Conservation (phyloP, 75 land plant species). For the Ceratopteris richardii region DNA sequence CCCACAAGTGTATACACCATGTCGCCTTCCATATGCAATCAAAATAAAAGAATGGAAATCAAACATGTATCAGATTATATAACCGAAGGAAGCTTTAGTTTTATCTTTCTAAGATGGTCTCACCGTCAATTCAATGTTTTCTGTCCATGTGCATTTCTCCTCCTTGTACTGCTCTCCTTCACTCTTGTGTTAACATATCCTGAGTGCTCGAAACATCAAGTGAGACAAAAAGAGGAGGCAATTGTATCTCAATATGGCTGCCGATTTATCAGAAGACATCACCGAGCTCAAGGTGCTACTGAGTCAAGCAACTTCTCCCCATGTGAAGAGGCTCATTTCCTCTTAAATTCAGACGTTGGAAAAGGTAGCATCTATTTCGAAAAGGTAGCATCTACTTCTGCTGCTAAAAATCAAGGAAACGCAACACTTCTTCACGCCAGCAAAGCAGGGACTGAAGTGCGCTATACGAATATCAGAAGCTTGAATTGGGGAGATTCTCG, state of each 20-base stretch:
- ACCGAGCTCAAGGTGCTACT: conserved; percentile 67
- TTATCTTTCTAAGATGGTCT: no score
- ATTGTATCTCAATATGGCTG: conserved; percentile 24
- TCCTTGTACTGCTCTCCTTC: no score
- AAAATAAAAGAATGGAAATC: no score
- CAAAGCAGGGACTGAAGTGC: conserved; percentile 11
- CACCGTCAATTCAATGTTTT: no score
- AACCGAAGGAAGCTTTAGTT: no score
- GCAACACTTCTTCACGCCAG: not conserved
- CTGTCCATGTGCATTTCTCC: no score
- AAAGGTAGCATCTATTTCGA: conserved; percentile 12
- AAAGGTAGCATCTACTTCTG: conserved; percentile 1
- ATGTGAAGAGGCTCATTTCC: conserved; percentile 48
- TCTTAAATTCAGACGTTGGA: conserved; percentile 44
- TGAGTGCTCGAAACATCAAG: no score
- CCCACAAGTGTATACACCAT: no score
- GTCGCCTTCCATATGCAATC: no score
- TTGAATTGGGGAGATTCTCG: conserved; percentile 99
- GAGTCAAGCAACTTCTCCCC: conserved; percentile 64
- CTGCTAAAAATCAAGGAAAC: not conserved
- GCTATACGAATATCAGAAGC: conserved; percentile 42
- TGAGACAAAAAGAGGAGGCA: no score
- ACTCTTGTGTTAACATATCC: no score
- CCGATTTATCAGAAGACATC: conserved; percentile 42
- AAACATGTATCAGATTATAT: no score